Percentiles rank a stretch among this genome's conserved stretches.
phyloP scores from a whole-genome alignment of 2,329 filamentous ascomycete genomes.

The Claviceps sp. region DNA sequence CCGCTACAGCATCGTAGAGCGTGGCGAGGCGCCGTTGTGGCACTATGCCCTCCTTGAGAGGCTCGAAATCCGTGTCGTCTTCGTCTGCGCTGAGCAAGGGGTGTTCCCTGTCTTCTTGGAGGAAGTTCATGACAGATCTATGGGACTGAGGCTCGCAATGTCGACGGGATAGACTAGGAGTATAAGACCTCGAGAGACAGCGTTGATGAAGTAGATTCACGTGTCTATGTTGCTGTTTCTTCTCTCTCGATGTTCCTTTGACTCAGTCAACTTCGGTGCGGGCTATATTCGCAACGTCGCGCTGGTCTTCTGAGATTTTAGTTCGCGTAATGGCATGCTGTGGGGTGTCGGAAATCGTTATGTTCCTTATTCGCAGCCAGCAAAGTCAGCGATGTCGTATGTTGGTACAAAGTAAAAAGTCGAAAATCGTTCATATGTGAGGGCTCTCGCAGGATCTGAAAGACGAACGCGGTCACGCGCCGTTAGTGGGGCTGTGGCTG shows the following conservation, averaged over 20 bases:
- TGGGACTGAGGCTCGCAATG: background rate
- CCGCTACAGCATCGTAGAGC: slow-evolving; percentile 60
- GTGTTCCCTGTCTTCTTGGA: background rate
- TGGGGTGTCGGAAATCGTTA: background rate
- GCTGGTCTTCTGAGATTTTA: background rate
- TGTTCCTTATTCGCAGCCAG: background rate
- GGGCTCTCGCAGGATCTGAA: too few relatives aligned
- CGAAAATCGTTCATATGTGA: too few relatives aligned
- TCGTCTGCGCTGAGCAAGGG: slow-evolving; percentile 3
- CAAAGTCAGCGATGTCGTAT: background rate
- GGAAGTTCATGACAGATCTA: background rate
- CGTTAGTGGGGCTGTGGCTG: too few relatives aligned
- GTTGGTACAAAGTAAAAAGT: background rate
- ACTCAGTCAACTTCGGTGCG: background rate
- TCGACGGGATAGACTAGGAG: background rate
- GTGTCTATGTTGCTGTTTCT: background rate
- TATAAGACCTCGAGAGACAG: too few relatives aligned
- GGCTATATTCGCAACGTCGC: background rate
- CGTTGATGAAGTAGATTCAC: background rate
- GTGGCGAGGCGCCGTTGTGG: slow-evolving; percentile 30
- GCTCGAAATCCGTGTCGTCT: slow-evolving; percentile 4
- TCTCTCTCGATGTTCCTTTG: background rate
- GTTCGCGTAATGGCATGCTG: background rate
- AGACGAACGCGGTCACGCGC: too few relatives aligned
- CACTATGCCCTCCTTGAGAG: background rate